phyloP scores from a whole-genome alignment of 371 early-diverging fungal genomes.

The Circinella umbellata region DNA sequence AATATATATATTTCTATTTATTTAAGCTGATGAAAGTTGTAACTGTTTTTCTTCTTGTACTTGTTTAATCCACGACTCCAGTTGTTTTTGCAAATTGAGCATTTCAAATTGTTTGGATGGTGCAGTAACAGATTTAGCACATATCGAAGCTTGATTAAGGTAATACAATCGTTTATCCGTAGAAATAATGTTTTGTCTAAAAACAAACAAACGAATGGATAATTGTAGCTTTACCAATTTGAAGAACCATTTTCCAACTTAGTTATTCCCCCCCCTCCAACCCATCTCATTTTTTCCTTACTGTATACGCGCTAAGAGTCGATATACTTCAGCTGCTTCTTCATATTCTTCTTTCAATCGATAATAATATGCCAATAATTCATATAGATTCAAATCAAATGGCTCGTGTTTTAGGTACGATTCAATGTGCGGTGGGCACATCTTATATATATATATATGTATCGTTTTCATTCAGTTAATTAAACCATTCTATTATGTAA shows the following conservation, averaged over 20 bases:
- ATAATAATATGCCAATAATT: conserved; percentile 35
- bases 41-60: conserved; percentile 1
- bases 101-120: conserved; percentile 19
- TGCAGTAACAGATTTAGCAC: conserved; percentile 24
- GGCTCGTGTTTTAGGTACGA: conserved; percentile 30
- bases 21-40: background rate
- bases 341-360: conserved; percentile 31
- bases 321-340: conserved; percentile 32
- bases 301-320: conserved; percentile 23
- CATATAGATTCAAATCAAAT: conserved; percentile 26
- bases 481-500: no score
- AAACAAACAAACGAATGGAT: background rate
- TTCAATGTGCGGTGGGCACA: conserved; percentile 33
- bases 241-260: no score
- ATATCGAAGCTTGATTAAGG: conserved; percentile 16
- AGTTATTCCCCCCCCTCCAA: no score
- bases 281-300: conserved; percentile 18
- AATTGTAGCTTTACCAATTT: background rate
- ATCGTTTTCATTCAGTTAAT: background rate
- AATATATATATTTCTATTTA: background rate
- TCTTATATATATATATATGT: background rate
- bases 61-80: conserved; percentile 6
- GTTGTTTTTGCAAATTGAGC: conserved; percentile 17
- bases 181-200: conserved; percentile 16
- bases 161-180: conserved; percentile 21